These are phyloP conservation scores for Verticillium albo-atrum DNA, from an alignment of 2,329 filamentous ascomycete genomes.

Conservation along the genomic window DNA sequence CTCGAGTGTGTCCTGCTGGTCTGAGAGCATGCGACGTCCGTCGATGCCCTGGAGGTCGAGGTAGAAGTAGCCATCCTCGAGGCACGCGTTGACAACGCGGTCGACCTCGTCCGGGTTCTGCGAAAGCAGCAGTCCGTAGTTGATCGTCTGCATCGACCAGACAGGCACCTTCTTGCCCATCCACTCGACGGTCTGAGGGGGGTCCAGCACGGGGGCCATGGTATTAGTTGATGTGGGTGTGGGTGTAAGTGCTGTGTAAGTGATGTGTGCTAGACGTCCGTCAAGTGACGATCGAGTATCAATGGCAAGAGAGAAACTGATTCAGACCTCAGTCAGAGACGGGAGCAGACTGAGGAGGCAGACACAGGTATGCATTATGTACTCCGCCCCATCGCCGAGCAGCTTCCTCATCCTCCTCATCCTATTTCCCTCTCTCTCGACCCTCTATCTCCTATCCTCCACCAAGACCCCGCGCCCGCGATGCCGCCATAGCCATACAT, in stretches of 20 bases:
- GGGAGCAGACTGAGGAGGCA: no score
- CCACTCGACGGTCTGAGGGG: constrained; percentile 42
- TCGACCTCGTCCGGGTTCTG: constrained; percentile 50
- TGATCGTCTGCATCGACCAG: constrained; percentile 46
- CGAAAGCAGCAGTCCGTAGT: constrained; percentile 47
- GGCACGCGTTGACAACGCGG: constrained; percentile 43
- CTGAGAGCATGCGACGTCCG: constrained; percentile 46
- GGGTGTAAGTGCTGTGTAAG: neutral
- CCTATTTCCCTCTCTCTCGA: no score
- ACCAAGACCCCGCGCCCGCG: no score
- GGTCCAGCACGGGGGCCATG: constrained; percentile 33
- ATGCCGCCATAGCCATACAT: no score
- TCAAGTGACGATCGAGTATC: neutral
- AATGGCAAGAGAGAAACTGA: neutral
- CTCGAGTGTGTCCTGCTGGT: constrained; percentile 46
- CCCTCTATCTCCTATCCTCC: no score
- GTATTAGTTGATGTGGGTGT: constrained; percentile 7
- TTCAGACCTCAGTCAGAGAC: neutral
- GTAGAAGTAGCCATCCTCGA: constrained; percentile 51
- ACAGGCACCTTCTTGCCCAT: constrained; percentile 44
- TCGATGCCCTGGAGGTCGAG: constrained; percentile 49
- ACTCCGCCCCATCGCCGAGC: no score
- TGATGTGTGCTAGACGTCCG: neutral
- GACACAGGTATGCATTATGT: no score
- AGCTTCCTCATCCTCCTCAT: no score